Evolutionary conservation across 805 yeast genomes (phyloP).

Genomic region (Yamadazyma kitorensis): DNA sequence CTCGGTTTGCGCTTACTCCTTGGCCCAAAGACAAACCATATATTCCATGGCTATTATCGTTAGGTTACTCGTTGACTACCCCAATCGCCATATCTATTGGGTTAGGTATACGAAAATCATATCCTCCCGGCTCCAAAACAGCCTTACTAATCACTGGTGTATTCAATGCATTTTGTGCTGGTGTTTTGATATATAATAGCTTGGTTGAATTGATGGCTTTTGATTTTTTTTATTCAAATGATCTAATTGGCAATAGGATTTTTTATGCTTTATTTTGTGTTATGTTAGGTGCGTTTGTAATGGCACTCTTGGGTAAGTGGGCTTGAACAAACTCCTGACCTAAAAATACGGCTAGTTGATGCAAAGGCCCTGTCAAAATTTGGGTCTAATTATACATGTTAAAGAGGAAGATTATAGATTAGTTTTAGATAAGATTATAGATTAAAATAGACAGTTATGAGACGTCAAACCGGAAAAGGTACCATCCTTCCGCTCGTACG

Average conservation of each 20-base stretch:
- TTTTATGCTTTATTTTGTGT: slow-evolving; percentile 23
- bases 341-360: no score
- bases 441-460: background rate
- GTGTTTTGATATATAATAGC: slow-evolving; percentile 35
- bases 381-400: background rate
- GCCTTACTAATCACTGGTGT: slow-evolving; percentile 32
- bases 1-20: slow-evolving; percentile 44
- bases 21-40: slow-evolving; percentile 30
- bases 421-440: background rate
- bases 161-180: slow-evolving; percentile 34
- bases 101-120: slow-evolving; percentile 30
- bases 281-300: slow-evolving; percentile 26
- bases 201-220: slow-evolving; percentile 39
- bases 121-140: slow-evolving; percentile 31
- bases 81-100: slow-evolving; percentile 36
- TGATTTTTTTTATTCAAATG: slow-evolving; percentile 32
- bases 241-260: slow-evolving; percentile 20
- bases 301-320: slow-evolving; percentile 36
- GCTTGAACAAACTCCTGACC: slow-evolving; percentile 16
- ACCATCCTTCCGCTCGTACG: background rate
- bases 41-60: slow-evolving; percentile 33
- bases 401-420: background rate
- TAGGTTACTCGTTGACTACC: slow-evolving; percentile 28
- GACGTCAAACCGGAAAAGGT: background rate
- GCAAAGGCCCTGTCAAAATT: no score